Evolutionary conservation across 2,329 filamentous ascomycete genomes (phyloP), one percentile per base, ranked within the genome.

Genomic region (Trichoderma atroviride): DNA sequence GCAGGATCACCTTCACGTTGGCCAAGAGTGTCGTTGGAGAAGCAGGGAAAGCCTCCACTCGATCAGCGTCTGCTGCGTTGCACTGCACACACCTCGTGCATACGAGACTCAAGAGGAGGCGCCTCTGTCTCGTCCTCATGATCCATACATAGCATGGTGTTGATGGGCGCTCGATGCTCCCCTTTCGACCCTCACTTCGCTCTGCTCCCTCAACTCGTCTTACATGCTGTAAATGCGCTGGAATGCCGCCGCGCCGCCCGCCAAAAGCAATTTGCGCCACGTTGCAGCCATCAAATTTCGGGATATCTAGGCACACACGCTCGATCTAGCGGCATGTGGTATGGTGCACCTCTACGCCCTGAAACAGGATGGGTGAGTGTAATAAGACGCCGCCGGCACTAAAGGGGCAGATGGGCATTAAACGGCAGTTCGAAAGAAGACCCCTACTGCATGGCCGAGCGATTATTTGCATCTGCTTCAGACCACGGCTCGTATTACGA

Each of bases 331-430:
- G 56, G 65, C 57, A 68, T 68, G 19, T 68, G 56, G 56, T 60
- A 60, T 60, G 56, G 65, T 61, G 31, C 60, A 31, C 65, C 35
- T 68, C n/a, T 35, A 31, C 56, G 56, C 68, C 61, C 68, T 69
- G 68, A 69, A 69, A 69, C 68, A 69, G 61, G 68, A 65, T 69
- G 68, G 61, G 43, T 55, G 61, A 65, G 40, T 50, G 60, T 69
- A 69, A 65, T 60, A 65, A 65, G 68, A 64, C 60, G 47, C 27
- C 27, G 43, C 53, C 35, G 66, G 58, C 66, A 62, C 50, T 56
- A 69, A 60, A 62, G 66, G 66, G 58, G 55, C 40, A 19, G 33
- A 52, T 35, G 40, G 22, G 55, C 55, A 60, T 47, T 59, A 59
- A 47, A 67, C 55, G 64, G 64, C 64, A 60, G 58, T 60, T 62